phyloP scores from a whole-genome alignment of 2,329 filamentous ascomycete species.

The Trichoderma endophyticum region DNA sequence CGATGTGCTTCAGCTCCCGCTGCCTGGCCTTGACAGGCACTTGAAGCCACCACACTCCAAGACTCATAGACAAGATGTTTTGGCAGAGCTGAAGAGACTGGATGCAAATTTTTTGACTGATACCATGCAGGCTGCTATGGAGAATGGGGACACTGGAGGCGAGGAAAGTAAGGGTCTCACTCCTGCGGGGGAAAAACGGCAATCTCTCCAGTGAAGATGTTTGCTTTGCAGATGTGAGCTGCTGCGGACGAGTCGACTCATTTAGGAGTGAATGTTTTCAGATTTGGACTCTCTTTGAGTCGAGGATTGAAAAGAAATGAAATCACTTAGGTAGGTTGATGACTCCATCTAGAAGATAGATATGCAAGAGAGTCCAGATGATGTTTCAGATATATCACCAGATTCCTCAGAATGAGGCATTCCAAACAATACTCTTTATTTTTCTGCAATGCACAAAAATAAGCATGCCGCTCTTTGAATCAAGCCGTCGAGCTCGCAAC shows the following conservation, averaged over 20 bases:
- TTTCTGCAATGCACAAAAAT: background rate
- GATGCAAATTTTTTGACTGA: conserved; percentile 30
- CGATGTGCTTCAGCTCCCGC: conserved; percentile 24
- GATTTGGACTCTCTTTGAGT: background rate
- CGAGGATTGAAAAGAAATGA: background rate
- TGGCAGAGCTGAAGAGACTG: conserved; percentile 29
- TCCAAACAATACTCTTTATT: background rate
- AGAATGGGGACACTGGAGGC: background rate
- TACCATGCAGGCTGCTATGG: background rate
- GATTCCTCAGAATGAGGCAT: background rate
- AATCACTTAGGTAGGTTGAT: background rate
- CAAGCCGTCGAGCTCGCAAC: background rate
- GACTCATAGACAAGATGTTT: conserved; percentile 26
- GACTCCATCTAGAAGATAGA: background rate
- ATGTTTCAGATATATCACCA: background rate
- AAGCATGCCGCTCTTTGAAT: background rate
- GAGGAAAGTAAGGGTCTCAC: background rate
- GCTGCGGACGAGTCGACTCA: background rate
- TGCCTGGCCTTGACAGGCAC: conserved; percentile 27
- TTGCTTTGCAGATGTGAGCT: background rate
- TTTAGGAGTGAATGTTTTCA: background rate
- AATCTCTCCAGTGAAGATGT: background rate
- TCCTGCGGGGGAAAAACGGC: background rate
- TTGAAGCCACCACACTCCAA: conserved; percentile 18
- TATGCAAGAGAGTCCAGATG: background rate